Base-by-base conservation (phyloP, 2,329 filamentous ascomycete genomes). In the Penicillium sp. region DNA sequence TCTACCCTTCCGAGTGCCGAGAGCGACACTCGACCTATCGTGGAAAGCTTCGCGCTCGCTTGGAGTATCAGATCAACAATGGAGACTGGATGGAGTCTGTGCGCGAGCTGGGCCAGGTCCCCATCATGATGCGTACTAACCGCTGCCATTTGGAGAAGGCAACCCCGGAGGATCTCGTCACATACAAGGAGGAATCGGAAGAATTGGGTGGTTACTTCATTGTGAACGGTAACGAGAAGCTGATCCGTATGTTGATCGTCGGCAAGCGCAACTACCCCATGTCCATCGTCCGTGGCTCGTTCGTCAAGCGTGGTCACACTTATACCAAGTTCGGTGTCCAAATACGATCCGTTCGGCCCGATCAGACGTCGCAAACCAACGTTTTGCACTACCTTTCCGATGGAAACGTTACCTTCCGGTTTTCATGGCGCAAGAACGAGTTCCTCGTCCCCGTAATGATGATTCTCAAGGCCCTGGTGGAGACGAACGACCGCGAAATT, bases 281-380 rank as follows among this genome's bases (percentile, higher is more conserved):
- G 86, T 94, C 94, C 49, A 97, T 98, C 75, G 86, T 91, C 68
- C 90, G 95, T 73, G 88, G 90, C 51, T 96, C 93, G 67, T 99
- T 98, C 80, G 85, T 86, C 64, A 93, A 91, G 70, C 88, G 95
- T 80, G 95, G 95, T 39, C 83, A 88, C 20, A 86, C 90, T 62
- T 99, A 97, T 79, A 96, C 92, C 11, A 89, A 90, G 59, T 95
- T 87, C 71, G 95, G 92, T 82, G 90, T 98, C 59, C 91, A 96
- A 71, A 88, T 97, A 67, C 89, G 95, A 78, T 96, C 90, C 2
- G 92, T 97, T 57, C 88, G 95, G 59, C 93, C 93, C n/a, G 95
- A 99, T 77, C 92, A 99, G 79, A 97, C 94, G 8, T 97, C 93
- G 34, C 94, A 98, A 77, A 98, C 94, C 39, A 99, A 98, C 71